phyloP scores from a whole-genome alignment of 2,329 filamentous ascomycete species.

The Aspergillus floridensis region DNA sequence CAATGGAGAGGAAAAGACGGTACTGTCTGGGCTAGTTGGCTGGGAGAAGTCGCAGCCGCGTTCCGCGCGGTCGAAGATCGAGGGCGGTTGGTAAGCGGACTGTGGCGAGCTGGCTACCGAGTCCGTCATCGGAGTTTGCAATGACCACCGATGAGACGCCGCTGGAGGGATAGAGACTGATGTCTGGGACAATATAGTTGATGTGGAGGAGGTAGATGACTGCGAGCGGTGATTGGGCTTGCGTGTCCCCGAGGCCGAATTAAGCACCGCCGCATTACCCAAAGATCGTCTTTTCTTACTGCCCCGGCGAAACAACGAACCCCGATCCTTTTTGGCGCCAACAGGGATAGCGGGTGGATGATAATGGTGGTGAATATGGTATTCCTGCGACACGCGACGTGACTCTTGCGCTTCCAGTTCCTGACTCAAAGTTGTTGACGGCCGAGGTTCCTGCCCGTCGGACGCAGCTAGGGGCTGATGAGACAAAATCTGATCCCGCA shows the following conservation, averaged over 20 bases:
- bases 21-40: conserved; percentile 79
- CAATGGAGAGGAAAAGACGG: conserved; percentile 60
- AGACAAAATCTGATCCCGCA: conserved; percentile 76
- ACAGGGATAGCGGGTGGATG: conserved; percentile 62
- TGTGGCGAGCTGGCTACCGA: conserved; percentile 79
- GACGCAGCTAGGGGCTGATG: conserved; percentile 65
- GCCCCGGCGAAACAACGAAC: conserved; percentile 49
- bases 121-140: conserved; percentile 46
- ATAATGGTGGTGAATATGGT: conserved; percentile 95
- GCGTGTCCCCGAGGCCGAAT: conserved; percentile 30
- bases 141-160: conserved; percentile 38
- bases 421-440: conserved; percentile 61
- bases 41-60: conserved; percentile 65
- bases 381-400: conserved; percentile 62
- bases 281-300: conserved; percentile 70
- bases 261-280: conserved; percentile 53
- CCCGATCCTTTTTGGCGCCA: conserved; percentile 54
- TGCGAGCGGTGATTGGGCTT: conserved; percentile 37
- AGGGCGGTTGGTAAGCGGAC: conserved; percentile 68
- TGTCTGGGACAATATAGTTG: conserved; percentile 62
- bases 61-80: conserved; percentile 74
- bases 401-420: conserved; percentile 62
- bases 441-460: conserved; percentile 26
- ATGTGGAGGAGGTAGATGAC: conserved; percentile 47
- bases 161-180: conserved; percentile 56